Evolutionary conservation across 345 rosid species (phyloP), one percentile per base, ranked within the genome.

Genomic region (Adansonia digitata): DNA sequence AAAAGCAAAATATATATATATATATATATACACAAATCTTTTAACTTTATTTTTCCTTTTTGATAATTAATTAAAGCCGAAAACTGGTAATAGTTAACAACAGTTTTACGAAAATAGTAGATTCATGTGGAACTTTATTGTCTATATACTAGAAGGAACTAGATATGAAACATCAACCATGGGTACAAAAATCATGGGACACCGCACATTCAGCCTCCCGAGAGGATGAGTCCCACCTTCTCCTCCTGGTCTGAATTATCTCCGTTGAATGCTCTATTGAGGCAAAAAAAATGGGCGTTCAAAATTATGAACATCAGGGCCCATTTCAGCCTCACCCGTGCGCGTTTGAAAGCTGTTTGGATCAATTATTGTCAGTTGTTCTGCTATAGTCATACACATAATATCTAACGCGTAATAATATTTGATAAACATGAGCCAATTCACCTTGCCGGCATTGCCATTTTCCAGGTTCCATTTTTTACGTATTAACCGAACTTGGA

Each of bases 241-340:
- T 74, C 77, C 39, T 49, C 31, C 8, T 68, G 65, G 78, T 49
- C 71, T 48, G 57, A 74, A 55, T 14, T 9, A 40, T 17, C 27
- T 60, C 14, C 76, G 69, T 64, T n/a, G 82, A 80, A 75, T 77
- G 48, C 77, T 49, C 27, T n/a, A n/a, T 43, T 35, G 61, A 48
- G 2, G 45, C 53, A 49, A 12, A 40, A 22, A 62, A 22, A 62
- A n/a, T 40, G 10, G 73, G 46, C 46, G 3, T 13, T 34, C 60
- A 64, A 48, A 35, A 72, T 46, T 0, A 71, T 69, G 61, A 73
- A 71, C 73, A 70, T 53, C 43, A 66, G 43, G 82, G 82, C 56
- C 78, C 82, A 74, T 77, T 75, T 73, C 72, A 39, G 55, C 77
- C 8, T 73, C 77, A 74, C 75, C 76, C 87, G 85, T 82, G 86